Conservation (phyloP, 1,284 basidiomycete species). For the Golubevia pallescens region DNA sequence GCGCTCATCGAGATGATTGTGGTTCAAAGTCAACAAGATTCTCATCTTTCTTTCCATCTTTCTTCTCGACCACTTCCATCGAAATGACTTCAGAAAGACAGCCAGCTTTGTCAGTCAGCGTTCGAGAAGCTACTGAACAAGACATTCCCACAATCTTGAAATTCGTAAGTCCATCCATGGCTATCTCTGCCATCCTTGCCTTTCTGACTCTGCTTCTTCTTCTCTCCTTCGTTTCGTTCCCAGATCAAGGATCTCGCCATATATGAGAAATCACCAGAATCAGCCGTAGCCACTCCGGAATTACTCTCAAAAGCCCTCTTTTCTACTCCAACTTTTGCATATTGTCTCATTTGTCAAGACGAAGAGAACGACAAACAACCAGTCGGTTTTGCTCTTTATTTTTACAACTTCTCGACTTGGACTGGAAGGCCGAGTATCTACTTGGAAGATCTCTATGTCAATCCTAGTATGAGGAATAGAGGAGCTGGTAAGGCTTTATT, state of each 20-base stretch:
- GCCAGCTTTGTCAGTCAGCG: too few species aligned
- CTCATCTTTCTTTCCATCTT: too few species aligned
- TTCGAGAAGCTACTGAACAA: too few species aligned
- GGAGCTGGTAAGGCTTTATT: conserved; percentile 53
- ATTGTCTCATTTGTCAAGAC: conserved; percentile 49
- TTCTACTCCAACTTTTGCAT: conserved; percentile 44
- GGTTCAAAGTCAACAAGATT: too few species aligned
- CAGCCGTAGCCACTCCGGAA: conserved; percentile 53
- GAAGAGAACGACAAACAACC: conserved; percentile 18
- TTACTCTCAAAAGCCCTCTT: conserved; percentile 28
- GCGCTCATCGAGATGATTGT: too few species aligned
- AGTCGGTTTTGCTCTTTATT: conserved; percentile 60
- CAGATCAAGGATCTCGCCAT: conserved; percentile 52
- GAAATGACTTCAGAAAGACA: too few species aligned
- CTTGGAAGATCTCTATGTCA: conserved; percentile 58
- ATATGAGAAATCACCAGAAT: conserved; percentile 58
- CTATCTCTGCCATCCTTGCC: too few species aligned
- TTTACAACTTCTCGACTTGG: conserved; percentile 60
- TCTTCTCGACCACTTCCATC: too few species aligned
- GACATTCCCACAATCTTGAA: too few species aligned
- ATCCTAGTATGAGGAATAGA: conserved; percentile 36
- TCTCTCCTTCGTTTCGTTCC: too few species aligned
- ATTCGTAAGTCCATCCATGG: too few species aligned
- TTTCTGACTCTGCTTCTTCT: too few species aligned
- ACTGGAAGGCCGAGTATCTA: conserved; percentile 50